These are phyloP conservation scores for Scheffersomyces illinoinensis DNA, from an alignment of 1,139 yeast genomes.

Conservation along the genomic window DNA sequence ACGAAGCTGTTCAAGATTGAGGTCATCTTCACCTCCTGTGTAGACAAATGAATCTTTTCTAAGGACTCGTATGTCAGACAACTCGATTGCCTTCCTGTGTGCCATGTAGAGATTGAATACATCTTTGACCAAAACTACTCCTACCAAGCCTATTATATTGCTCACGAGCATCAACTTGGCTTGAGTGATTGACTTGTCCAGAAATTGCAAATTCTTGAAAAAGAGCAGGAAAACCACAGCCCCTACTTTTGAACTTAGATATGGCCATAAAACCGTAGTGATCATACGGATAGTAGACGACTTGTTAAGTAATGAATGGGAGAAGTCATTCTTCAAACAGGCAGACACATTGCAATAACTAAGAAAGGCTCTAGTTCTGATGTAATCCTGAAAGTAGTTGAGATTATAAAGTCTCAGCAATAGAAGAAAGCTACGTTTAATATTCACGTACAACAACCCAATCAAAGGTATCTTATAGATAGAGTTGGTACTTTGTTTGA, in stretches of 20 bases:
- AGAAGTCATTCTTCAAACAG: constrained; percentile 38
- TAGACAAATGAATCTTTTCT: neutral
- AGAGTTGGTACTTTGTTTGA: constrained; percentile 1
- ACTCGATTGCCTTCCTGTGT: constrained; percentile 23
- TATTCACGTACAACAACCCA: constrained; percentile 7
- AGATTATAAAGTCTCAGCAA: neutral
- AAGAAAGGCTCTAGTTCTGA: constrained; percentile 4
- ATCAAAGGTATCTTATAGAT: constrained; percentile 5
- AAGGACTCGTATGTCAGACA: constrained; percentile 11
- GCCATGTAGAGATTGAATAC: constrained; percentile 31
- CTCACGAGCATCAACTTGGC: constrained; percentile 44
- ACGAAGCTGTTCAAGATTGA: neutral
- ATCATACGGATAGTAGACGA: constrained; percentile 30
- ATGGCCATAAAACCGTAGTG: constrained; percentile 46
- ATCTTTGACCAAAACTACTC: constrained; percentile 42
- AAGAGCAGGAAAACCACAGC: constrained; percentile 17
- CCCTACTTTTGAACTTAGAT: constrained; percentile 37
- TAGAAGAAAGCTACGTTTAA: constrained; percentile 10
- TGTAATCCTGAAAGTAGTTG: constrained; percentile 3
- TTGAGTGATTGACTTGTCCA: constrained; percentile 23
- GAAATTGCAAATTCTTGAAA: constrained; percentile 3
- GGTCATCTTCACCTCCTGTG: neutral
- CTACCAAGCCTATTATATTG: constrained; percentile 44
- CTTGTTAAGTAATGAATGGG: constrained; percentile 22
- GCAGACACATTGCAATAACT: constrained; percentile 29